These are phyloP conservation scores for Podosphaera xanthii DNA, from an alignment of 2,329 filamentous ascomycete species.

Conservation along the genomic window DNA sequence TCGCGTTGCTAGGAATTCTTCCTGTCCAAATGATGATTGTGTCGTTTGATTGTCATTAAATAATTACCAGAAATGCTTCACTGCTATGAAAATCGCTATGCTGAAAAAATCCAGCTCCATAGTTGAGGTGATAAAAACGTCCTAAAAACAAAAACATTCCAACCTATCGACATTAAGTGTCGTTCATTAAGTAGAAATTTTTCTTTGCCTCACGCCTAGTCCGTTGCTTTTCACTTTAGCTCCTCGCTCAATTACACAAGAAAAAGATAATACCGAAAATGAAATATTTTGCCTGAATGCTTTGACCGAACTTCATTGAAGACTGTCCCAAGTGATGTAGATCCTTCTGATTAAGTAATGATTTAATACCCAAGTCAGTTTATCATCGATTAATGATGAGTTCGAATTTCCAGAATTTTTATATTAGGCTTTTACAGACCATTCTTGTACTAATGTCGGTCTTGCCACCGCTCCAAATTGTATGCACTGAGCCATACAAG, in stretches of 20 bases:
- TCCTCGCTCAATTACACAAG: not conserved
- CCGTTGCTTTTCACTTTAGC: not conserved
- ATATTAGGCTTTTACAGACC: conserved; percentile 1
- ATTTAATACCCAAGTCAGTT: not conserved
- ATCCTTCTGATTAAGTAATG: not conserved
- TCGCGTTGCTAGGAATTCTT: no score
- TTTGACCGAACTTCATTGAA: not conserved
- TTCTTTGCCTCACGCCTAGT: not conserved
- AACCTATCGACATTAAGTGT: not conserved
- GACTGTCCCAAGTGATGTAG: not conserved
- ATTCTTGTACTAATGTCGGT: conserved; percentile 6
- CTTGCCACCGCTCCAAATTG: conserved; percentile 5
- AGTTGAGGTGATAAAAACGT: not conserved
- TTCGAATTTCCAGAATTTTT: not conserved
- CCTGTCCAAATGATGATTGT: no score
- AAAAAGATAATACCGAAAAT: not conserved
- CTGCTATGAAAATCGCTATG: not conserved
- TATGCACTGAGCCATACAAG: conserved; percentile 7
- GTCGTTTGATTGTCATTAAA: no score
- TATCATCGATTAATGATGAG: not conserved
- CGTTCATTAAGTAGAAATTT: not conserved
- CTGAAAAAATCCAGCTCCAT: not conserved
- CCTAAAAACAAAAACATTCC: not conserved
- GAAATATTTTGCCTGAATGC: not conserved
- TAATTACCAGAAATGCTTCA: no score